phyloP scores from a whole-genome alignment of 2,329 filamentous ascomycete species.

The Fonsecaea multimorphosa region DNA sequence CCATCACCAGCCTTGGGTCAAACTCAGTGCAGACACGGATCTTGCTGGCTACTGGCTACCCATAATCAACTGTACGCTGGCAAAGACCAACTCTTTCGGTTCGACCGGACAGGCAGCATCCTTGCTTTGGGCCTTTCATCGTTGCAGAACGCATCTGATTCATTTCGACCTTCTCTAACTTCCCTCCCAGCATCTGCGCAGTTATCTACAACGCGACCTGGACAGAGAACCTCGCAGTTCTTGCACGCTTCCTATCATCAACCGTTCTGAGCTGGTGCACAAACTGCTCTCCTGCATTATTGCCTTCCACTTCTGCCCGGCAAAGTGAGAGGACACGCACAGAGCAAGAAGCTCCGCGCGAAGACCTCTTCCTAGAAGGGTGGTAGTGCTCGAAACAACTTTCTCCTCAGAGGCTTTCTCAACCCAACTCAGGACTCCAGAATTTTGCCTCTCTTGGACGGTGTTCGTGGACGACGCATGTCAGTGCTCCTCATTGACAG shows the following conservation, averaged over 20 bases:
- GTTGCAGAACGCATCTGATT: not conserved
- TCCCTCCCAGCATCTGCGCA: not conserved
- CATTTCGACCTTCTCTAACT: not conserved
- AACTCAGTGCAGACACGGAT: not conserved
- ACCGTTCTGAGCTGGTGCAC: not conserved
- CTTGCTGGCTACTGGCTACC: conserved; percentile 12
- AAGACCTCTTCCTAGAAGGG: not conserved
- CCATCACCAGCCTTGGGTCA: not conserved
- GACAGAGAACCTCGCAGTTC: not conserved
- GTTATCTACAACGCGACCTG: not conserved
- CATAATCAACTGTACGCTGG: not conserved
- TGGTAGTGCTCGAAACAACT: not conserved
- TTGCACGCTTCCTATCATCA: not conserved
- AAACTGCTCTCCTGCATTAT: not conserved
- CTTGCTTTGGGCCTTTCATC: not conserved
- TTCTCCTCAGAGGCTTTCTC: not conserved
- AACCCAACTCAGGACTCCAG: conserved; percentile 6
- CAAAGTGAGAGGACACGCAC: not conserved
- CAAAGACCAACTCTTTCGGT: conserved; percentile 3
- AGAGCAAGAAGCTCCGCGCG: not conserved
- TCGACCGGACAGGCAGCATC: not conserved
- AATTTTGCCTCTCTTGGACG: not conserved
- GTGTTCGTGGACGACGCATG: not conserved
- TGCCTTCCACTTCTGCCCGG: not conserved
- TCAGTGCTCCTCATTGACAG: conserved; percentile 21